Evolutionary conservation across 2,329 filamentous ascomycete genomes (phyloP), one percentile per base, ranked within the genome.

Genomic region (Colletotrichum theobromicola): DNA sequence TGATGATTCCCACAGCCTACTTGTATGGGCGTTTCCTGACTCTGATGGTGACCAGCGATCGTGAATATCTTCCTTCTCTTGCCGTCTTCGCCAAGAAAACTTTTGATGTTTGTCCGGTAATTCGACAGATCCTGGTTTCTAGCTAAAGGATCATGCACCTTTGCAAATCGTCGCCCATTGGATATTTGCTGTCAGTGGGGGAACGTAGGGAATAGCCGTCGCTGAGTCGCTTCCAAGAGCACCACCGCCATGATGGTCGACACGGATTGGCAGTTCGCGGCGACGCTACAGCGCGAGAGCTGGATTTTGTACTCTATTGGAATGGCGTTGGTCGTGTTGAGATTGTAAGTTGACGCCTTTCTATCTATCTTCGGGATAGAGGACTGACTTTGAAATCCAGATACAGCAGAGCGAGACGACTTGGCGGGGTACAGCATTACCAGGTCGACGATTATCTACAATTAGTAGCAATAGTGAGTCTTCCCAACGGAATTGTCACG

Each of bases 381-480:
- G 30, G 12, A 50, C 50, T 75, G n/a, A 74, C 26, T 26, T 21
- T 4, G 2, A 9, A 1, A 6, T 21, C 4, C n/a, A 75, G 73
- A 46, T 75, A 74, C 7, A 50, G 35, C 28, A 74, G 70, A 35
- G 70, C 64, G 24, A 62, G 37, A 30, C 60, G 73, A 7, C n/a
- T 70, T 4, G 70, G 73, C 0, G 73, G 73, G 5, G 21, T 74
- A 1, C 21, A 7, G 5, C 18, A 66, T 15, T 75, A 64, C 18
- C 57, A 74, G 28, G 24, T 10, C 15, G 73, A 75, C 18, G 73
- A 74, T 50, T 75, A 70, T 18, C 24, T 75, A n/a, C 70, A 75
- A 34, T 53, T 75, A n/a, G n/a, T 69, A 18, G 70, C 70, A n/a
- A 71, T 37, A 35, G 73, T 74, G 61, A 16, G 73, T 66, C 4